Conservation (phyloP, 805 yeast genomes). For the Barnettozyma siamensis region DNA sequence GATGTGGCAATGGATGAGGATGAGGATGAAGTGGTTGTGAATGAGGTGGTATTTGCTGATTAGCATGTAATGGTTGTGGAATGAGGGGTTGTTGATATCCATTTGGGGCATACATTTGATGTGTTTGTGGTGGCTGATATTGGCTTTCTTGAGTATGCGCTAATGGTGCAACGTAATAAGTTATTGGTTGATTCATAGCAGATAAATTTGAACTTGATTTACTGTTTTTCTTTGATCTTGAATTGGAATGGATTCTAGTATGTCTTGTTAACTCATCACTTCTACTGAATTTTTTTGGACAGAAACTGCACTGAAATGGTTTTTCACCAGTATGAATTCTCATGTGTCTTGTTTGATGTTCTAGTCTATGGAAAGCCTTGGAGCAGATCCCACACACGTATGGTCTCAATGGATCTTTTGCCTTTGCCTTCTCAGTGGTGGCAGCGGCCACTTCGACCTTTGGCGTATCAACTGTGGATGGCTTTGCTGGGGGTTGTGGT, state of each 20-base stretch:
- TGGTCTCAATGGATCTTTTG: slow-evolving; percentile 43
- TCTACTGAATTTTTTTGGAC: slow-evolving; percentile 73
- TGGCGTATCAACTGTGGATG: background rate
- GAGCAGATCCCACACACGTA: slow-evolving; percentile 81
- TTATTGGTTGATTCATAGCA: slow-evolving; percentile 21
- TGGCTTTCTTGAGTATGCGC: slow-evolving; percentile 4
- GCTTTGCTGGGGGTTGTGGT: background rate
- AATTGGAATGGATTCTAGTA: slow-evolving; percentile 69
- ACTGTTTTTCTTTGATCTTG: slow-evolving; percentile 38
- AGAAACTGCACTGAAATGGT: slow-evolving; percentile 79
- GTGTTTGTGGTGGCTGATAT: background rate
- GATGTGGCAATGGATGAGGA: slow-evolving; percentile 1
- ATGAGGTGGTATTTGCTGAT: background rate
- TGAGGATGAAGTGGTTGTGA: background rate
- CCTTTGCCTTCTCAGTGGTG: background rate
- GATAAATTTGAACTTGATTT: slow-evolving; percentile 20
- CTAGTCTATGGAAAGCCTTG: slow-evolving; percentile 81
- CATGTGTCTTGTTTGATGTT: slow-evolving; percentile 88
- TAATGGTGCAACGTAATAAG: slow-evolving; percentile 23
- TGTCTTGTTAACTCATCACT: slow-evolving; percentile 86
- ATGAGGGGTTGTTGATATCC: background rate
- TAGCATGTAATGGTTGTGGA: slow-evolving; percentile 1
- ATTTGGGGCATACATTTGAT: background rate
- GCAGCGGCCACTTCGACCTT: background rate
- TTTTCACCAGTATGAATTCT: slow-evolving; percentile 93